Percentiles rank a stretch among this genome's conserved stretches.
These are phyloP conservation scores for Pichia membranifaciens DNA, from an alignment of 805 yeast species.

Conservation along the genomic window DNA sequence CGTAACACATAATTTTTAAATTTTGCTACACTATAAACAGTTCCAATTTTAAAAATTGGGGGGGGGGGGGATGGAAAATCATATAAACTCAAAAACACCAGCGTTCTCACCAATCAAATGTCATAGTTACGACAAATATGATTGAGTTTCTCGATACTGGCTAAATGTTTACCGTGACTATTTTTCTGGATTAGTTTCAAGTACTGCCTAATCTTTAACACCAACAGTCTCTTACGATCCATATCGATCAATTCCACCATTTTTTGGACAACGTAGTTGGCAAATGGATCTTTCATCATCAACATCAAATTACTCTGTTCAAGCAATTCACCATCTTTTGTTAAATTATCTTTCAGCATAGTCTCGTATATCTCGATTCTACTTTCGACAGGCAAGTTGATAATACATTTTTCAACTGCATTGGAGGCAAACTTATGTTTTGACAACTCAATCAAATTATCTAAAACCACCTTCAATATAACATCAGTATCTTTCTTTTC, in stretches of 20 bases:
- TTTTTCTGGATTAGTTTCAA: slow-evolving; percentile 66
- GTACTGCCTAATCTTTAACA: slow-evolving; percentile 72
- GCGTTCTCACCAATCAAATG: slow-evolving; percentile 1
- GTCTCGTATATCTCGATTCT: slow-evolving; percentile 57
- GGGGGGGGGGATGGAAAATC: background rate
- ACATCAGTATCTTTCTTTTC: slow-evolving; percentile 45
- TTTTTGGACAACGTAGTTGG: slow-evolving; percentile 95
- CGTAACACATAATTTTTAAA: background rate
- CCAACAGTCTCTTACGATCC: slow-evolving; percentile 61
- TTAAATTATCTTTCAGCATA: slow-evolving; percentile 51
- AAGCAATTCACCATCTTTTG: slow-evolving; percentile 39
- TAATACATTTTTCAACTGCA: slow-evolving; percentile 91
- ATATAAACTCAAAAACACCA: background rate
- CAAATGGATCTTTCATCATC: slow-evolving; percentile 98
- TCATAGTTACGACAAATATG: slow-evolving; percentile 44
- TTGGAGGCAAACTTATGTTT: slow-evolving; percentile 96
- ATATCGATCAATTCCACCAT: slow-evolving; percentile 77
- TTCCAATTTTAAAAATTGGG: background rate
- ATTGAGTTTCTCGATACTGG: slow-evolving; percentile 71
- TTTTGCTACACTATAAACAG: background rate
- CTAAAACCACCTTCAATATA: slow-evolving; percentile 63
- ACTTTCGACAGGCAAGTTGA: slow-evolving; percentile 61
- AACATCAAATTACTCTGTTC: slow-evolving; percentile 70
- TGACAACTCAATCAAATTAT: slow-evolving; percentile 64
- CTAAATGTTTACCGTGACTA: slow-evolving; percentile 74